Percentiles rank a stretch among this genome's conserved stretches.
phyloP scores from a whole-genome alignment of 2,329 filamentous ascomycete species.

The Penicillium freii region DNA sequence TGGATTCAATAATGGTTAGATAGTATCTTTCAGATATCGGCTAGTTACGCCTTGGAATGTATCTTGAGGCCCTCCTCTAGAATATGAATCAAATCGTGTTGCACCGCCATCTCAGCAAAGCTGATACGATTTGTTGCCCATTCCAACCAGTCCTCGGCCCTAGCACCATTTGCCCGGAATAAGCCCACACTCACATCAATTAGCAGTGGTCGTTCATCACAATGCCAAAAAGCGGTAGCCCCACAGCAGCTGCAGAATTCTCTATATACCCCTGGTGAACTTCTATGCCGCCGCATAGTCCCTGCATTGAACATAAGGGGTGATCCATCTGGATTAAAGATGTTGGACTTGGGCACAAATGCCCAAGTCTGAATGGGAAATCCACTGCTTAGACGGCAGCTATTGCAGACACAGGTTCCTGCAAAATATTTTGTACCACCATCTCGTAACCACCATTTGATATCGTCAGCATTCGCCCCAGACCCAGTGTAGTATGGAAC shows the following conservation, averaged over 20 bases:
- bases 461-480: slow-evolving; percentile 47
- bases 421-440: slow-evolving; percentile 54
- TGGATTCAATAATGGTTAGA: background rate
- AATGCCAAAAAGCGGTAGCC: slow-evolving; percentile 64
- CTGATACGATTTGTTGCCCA: slow-evolving; percentile 62
- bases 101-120: slow-evolving; percentile 55
- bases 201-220: slow-evolving; percentile 52
- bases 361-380: slow-evolving; percentile 66
- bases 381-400: slow-evolving; percentile 60
- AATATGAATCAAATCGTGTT: slow-evolving; percentile 30
- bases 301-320: slow-evolving; percentile 39
- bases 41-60: background rate
- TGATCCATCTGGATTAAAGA: slow-evolving; percentile 46
- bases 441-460: slow-evolving; percentile 61
- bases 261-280: slow-evolving; percentile 53
- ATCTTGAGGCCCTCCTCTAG: slow-evolving; percentile 25
- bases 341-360: slow-evolving; percentile 61
- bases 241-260: slow-evolving; percentile 64
- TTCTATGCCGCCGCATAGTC: slow-evolving; percentile 54
- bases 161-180: slow-evolving; percentile 52
- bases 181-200: slow-evolving; percentile 65
- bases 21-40: background rate
- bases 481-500: slow-evolving; percentile 47
- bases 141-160: slow-evolving; percentile 59
- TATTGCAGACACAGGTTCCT: slow-evolving; percentile 60